Evolutionary conservation across 2,329 filamentous ascomycete genomes (phyloP).

Genomic region (Hortaea werneckii): DNA sequence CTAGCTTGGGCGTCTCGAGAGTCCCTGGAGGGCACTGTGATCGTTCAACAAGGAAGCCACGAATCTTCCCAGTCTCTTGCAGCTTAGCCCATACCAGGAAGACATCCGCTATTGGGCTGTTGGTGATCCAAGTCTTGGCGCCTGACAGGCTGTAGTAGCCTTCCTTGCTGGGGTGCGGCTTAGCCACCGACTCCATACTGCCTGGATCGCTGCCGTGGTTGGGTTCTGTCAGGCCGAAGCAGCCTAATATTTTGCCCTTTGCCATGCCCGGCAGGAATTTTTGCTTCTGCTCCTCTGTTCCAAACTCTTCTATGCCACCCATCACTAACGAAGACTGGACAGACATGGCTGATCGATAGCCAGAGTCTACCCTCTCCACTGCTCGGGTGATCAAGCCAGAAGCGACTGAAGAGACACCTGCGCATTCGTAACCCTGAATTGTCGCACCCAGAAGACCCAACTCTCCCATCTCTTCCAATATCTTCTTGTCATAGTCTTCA

Average conservation of each 20-base stretch:
- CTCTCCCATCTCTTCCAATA: conserved; percentile 85
- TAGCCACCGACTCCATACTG: conserved; percentile 82
- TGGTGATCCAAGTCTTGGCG: conserved; percentile 91
- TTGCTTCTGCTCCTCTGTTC: conserved; percentile 78
- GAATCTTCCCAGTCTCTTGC: conserved; percentile 83
- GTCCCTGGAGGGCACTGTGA: conserved; percentile 77
- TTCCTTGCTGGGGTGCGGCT: conserved; percentile 71
- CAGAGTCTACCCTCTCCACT: conserved; percentile 82
- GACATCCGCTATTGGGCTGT: conserved; percentile 79
- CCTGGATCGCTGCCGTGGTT: conserved; percentile 89
- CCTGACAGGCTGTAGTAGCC: conserved; percentile 72
- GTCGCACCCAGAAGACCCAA: conserved; percentile 79
- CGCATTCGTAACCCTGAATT: conserved; percentile 80
- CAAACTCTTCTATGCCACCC: conserved; percentile 84
- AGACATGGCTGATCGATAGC: conserved; percentile 86
- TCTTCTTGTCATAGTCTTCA: conserved; percentile 76
- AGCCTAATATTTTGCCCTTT: conserved; percentile 70
- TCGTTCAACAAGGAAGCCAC: conserved; percentile 83
- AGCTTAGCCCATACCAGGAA: conserved; percentile 89
- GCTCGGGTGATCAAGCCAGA: conserved; percentile 84
- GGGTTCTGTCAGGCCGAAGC: conserved; percentile 83
- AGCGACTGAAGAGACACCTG: conserved; percentile 76
- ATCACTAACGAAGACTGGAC: conserved; percentile 89
- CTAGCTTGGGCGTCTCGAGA: conserved; percentile 81
- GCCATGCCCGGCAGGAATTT: conserved; percentile 72